Evolutionary conservation across 1,139 yeast genomes (phyloP), one percentile per base, ranked within the genome.

Genomic region (Geotrichum citri-aurantii): DNA sequence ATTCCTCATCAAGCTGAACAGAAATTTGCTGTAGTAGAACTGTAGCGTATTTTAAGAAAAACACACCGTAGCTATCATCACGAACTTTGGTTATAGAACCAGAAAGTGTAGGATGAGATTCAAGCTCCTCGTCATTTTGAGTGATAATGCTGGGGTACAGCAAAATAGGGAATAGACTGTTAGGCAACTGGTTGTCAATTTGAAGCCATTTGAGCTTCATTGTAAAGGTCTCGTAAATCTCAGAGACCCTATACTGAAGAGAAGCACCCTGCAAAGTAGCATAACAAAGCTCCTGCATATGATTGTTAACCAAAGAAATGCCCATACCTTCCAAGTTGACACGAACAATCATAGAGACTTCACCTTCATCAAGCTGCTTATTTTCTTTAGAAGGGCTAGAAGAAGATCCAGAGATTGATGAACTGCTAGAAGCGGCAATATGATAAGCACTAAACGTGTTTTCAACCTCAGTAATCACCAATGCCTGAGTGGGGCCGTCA

Each of bases 141-240:
- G 97, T 96, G 52, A 93, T 82, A 8, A 90, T 91, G 5, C 91
- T 85, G 1, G 99, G 99, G 70, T 88, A 93, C 12, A 93, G 68
- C 26, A 93, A 77, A 60, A 92, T 92, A 6, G 97, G 97, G 74
- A 82, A 92, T 1, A 87, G 81, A 14, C 96, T 88, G 1, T 96
- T 96, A 69, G 84, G 88, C 49, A 92, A 73, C 69, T 91, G 97
- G 68, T 95, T 93, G 70, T 95, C 99, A 55, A 92, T 79, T 71
- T 93, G 99, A 48, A 93, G 76, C 99, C 99, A 95, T 68, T 92
- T 91, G 66, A 91, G 73, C 68, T 91, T 91, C 71, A 86, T 75
- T 64, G 95, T 85, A 56, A 88, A 68, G 27, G 88, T 88, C 69
- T 90, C 95, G 66, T 88, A 89, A 31, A 89, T 73, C 55, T 89